These are phyloP conservation scores for Quercus cerris DNA, from an alignment of 306 rosid genomes.

Conservation along the genomic window DNA sequence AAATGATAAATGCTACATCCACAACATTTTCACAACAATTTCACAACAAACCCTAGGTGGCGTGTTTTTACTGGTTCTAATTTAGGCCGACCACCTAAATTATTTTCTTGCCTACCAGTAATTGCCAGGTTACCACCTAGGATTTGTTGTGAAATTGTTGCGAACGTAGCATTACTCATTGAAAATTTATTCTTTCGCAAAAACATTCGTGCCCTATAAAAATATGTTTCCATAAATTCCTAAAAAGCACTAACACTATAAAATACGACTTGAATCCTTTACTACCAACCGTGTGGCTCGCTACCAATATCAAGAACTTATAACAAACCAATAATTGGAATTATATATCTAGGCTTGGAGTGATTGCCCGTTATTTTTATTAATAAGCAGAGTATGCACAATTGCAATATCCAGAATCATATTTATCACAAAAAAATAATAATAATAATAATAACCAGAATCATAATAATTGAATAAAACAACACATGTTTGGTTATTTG, in stretches of 20 bases:
- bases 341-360: neutral
- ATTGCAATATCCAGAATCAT: neutral
- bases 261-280: neutral
- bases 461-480: neutral
- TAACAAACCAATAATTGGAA: neutral
- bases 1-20: neutral
- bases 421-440: no score
- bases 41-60: no score
- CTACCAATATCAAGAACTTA: neutral
- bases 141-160: no score
- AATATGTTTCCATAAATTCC: neutral
- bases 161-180: no score
- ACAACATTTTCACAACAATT: no score
- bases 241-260: neutral
- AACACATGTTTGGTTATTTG: neutral
- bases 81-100: no score
- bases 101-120: no score
- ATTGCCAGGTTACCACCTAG: no score
- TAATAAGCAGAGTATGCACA: neutral
- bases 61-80: no score
- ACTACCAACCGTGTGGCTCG: neutral
- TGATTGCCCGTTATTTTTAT: neutral
- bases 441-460: neutral
- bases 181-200: no score
- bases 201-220: neutral